phyloP scores from a whole-genome alignment of 169 alveolate genomes.

The Plasmodium knowlesi region DNA sequence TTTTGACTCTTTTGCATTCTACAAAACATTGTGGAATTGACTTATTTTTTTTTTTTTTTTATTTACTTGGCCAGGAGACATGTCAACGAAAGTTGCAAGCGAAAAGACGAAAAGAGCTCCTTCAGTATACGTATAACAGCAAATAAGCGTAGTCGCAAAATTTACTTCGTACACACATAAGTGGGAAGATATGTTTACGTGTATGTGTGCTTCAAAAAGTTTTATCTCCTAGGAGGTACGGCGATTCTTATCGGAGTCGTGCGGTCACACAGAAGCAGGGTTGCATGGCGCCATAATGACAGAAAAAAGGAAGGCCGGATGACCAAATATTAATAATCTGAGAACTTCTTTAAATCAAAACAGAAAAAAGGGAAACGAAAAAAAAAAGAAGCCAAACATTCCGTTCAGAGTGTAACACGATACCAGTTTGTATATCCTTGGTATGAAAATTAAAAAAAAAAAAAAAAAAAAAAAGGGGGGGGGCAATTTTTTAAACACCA shows the following conservation, averaged over 20 bases:
- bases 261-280: not conserved
- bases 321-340: not conserved
- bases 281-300: not conserved
- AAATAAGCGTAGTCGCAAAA: not conserved
- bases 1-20: slow-evolving; percentile 43
- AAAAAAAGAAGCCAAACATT: not conserved
- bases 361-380: not conserved
- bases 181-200: not conserved
- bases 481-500: not conserved
- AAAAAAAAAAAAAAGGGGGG: not conserved
- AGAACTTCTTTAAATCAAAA: not conserved
- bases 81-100: slow-evolving; percentile 34
- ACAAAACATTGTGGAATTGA: slow-evolving; percentile 50
- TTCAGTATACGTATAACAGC: not conserved
- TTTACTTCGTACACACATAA: slow-evolving; percentile 3
- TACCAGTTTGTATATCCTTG: not conserved
- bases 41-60: slow-evolving; percentile 54
- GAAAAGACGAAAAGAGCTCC: slow-evolving; percentile 1
- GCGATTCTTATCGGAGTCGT: not conserved
- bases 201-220: not conserved
- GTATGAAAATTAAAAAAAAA: not conserved
- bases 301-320: not conserved
- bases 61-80: slow-evolving; percentile 76
- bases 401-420: not conserved
- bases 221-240: not conserved